These are phyloP conservation scores for Talaromyces thailandensis DNA, from an alignment of 495 filamentous ascomycete species.

Conservation along the genomic window DNA sequence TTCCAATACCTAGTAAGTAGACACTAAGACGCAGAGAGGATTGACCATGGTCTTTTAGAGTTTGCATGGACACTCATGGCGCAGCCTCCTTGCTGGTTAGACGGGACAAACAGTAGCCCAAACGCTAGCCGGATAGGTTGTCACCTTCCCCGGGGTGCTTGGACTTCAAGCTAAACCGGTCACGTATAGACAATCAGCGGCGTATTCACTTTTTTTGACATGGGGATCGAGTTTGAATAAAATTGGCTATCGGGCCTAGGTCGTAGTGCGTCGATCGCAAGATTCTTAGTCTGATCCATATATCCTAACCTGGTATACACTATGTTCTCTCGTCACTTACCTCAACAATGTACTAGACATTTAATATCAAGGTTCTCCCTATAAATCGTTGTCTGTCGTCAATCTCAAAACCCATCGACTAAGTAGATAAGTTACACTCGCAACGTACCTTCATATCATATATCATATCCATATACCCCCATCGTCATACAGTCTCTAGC, in stretches of 20 bases:
- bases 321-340: not conserved
- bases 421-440: not conserved
- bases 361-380: constrained; percentile 1
- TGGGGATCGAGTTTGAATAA: not conserved
- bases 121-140: not conserved
- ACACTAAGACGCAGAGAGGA: not conserved
- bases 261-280: constrained; percentile 1
- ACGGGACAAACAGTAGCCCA: not conserved
- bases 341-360: not conserved
- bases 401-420: not conserved
- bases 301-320: not conserved
- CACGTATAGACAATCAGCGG: not conserved
- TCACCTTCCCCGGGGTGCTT: constrained; percentile 1
- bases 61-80: constrained; percentile 6
- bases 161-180: not conserved
- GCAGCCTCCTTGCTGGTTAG: constrained; percentile 1
- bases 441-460: not conserved
- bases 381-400: not conserved
- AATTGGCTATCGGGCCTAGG: not conserved
- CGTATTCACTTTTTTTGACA: not conserved
- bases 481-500: not conserved
- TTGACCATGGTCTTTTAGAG: not conserved
- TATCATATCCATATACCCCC: not conserved
- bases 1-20: not conserved
- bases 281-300: not conserved